These are phyloP conservation scores for Codiaeum variegatum DNA, from an alignment of 441 rosid genomes.

Conservation along the genomic window DNA sequence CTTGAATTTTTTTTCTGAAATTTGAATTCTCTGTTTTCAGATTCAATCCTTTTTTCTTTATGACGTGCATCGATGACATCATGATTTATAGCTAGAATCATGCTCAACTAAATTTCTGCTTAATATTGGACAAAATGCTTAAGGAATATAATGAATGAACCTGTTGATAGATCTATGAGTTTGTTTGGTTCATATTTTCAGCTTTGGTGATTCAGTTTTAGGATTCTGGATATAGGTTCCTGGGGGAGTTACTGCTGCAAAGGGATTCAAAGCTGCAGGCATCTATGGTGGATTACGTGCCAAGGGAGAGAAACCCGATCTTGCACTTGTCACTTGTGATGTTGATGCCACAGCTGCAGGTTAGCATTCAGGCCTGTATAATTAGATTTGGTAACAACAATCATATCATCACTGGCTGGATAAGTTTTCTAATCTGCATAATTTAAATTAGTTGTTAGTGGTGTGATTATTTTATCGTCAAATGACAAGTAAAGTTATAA, in stretches of 20 bases:
- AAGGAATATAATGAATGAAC: neutral
- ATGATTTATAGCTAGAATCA: neutral
- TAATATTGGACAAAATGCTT: neutral
- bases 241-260: conserved; percentile 94
- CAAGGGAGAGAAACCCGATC: conserved; percentile 84
- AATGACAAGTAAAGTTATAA: neutral
- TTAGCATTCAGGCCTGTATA: conserved; percentile 19
- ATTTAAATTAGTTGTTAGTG: neutral
- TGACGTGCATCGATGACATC: too few relatives aligned
- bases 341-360: conserved; percentile 85
- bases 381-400: neutral
- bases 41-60: too few relatives aligned
- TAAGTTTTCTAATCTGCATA: neutral
- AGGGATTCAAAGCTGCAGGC: conserved; percentile 86
- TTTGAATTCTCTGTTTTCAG: neutral
- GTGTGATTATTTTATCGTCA: neutral
- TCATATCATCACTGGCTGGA: conserved; percentile 2
- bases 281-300: conserved; percentile 83
- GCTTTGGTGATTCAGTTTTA: neutral
- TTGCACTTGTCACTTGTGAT: conserved; percentile 83
- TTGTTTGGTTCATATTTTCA: neutral
- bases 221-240: conserved; percentile 48
- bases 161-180: neutral
- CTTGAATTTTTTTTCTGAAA: neutral
- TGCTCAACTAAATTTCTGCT: neutral